Conservation (phyloP, 345 rosid species). For the Boechera stricta region DNA sequence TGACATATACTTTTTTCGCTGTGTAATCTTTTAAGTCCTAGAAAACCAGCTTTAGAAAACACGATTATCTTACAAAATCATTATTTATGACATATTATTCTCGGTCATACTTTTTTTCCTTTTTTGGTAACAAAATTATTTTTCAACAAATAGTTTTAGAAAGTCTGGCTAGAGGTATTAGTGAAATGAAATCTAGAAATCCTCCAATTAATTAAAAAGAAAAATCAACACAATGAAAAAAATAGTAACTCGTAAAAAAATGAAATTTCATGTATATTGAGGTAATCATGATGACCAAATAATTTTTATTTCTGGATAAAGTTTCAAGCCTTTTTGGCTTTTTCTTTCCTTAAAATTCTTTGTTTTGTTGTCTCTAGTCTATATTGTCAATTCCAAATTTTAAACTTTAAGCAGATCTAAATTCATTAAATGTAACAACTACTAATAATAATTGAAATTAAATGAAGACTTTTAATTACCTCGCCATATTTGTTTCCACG, state of each 20-base stretch:
- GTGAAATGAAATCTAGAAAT: neutral
- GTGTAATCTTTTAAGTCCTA: neutral
- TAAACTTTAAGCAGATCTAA: neutral
- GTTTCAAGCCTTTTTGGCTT: slow-evolving; percentile 10
- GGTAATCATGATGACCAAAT: slow-evolving; percentile 10
- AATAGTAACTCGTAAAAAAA: neutral
- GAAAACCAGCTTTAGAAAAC: neutral
- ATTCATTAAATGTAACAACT: neutral
- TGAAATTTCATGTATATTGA: neutral
- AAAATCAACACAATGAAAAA: neutral
- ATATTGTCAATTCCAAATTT: slow-evolving; percentile 25
- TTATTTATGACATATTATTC: neutral
- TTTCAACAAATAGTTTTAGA: neutral
- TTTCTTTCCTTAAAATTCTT: neutral
- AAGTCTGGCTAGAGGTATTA: neutral
- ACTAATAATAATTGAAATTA: neutral
- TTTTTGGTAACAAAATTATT: neutral
- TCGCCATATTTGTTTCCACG: slow-evolving; percentile 72
- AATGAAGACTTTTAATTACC: slow-evolving; percentile 44
- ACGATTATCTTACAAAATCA: neutral
- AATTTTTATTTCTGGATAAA: slow-evolving; percentile 13
- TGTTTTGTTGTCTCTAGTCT: slow-evolving; percentile 3
- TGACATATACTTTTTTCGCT: neutral
- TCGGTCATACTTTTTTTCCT: neutral
- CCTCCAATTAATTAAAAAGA: neutral